Base-by-base conservation (phyloP, 1,284 basidiomycete genomes). In the Porodaedalea pini region DNA sequence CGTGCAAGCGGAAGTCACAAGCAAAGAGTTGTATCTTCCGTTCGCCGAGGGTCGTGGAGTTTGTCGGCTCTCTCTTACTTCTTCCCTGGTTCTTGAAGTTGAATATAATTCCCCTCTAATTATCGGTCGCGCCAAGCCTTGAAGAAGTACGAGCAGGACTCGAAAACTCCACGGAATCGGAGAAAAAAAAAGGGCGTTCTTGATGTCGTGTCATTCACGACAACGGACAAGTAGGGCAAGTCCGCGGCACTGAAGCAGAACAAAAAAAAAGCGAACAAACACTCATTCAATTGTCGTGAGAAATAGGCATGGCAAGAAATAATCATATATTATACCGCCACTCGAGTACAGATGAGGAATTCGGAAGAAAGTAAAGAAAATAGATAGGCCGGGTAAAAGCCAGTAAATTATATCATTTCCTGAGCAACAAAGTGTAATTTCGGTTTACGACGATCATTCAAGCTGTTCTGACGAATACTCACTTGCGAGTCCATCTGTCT, bases 401-500 rank as follows among this genome's bases (percentile, higher is more conserved):
- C 6, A 25, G 11, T 29, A 48, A n/a, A n/a, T n/a, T n/a, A n/a
- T 15, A 49, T 40, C 37, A 55, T 25, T 55, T 55, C 45, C 54
- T 55, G 25, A 15, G n/a, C 8, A 17, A 10, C n/a, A 36, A 36
- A 15, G 21, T 23, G 23, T 31, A 13, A 17, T 41, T 19, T 19
- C 25, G 6, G 15, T 34, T 8, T 17, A 37, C 13, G 21, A 27
- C 27, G 31, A 31, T 50, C 21, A 47, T 2, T 29, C 2, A 2
- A 47, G 17, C 13, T 13, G 8, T 41, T 17, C 19, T n/a, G 7
- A 11, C n/a, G 19, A 7, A 8, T 31, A 34, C 44, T 61, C 48
- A 59, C 69, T 86, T 86, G 63, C 83, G 76, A 15, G 83, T 85
- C 83, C 88, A 90, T 61, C 88, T 79, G 65, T 90, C 88, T 68